Base-by-base conservation (phyloP, 306 rosid genomes). In the Casuarina glauca region DNA sequence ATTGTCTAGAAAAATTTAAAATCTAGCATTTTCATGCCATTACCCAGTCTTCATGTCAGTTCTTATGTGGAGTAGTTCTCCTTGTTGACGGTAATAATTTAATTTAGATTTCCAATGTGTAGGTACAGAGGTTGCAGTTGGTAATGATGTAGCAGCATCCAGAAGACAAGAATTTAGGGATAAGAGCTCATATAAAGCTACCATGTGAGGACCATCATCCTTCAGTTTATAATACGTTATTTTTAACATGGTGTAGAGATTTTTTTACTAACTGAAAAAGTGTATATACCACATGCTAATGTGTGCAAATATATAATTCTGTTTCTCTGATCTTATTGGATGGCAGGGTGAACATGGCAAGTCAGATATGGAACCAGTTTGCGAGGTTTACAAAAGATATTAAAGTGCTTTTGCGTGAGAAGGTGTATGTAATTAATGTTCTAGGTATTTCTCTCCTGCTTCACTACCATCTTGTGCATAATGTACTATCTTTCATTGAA, bases 381-480 rank as follows among this genome's bases (percentile, higher is more conserved):
- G 81, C 81, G 74, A 85, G 76, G 60, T 91, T 89, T 84, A 7
- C 73, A 77, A 86, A 73, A 51, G 98, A 94, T 69, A 45, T 89
- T 90, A 90, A 86, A 87, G 88, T 8, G 26, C 98, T 91, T 74
- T 79, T 86, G 86, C 79, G 75, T 78, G 75, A 94, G 42, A 86
- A 85, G 88, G 96, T 94, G 79, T 91, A 83, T 79, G 87, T 94
- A 32, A 69, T 86, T 72, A 89, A 86, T 64, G 93, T 89, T 81
- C 74, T 94, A 80, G 98, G 98, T 94, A 90, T 54, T 57, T 78
- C 74, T 80, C 74, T 57, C 83, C 79, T 74, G 58, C 60, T 70
- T 43, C 83, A 60, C 53, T 54, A 17, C 72, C 45, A 58, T 62
- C 35, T 68, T 52, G 19, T 74, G 68, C 77, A 49, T 70, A 39